Evolutionary conservation across 345 rosid genomes (phyloP), one percentile per base, ranked within the genome.

Genomic region (Hibiscus syriacus): DNA sequence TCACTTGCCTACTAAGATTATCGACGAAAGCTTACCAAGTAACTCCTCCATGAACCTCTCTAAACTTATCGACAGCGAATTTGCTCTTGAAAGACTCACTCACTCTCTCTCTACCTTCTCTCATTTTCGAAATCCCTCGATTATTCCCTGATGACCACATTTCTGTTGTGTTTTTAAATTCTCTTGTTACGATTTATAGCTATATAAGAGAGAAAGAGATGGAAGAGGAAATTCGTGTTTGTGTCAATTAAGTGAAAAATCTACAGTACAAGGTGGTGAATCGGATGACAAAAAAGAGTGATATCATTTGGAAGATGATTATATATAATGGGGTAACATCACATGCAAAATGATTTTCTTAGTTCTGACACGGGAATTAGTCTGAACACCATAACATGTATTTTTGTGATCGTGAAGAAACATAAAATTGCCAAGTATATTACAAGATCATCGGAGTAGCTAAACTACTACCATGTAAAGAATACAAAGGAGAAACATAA

Each of bases 401-500:
- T 38, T 63, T 39, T 13, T 14, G 14, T 54, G 32, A 69, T 57
- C 32, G 58, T 50, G 41, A 32, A 48, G 63, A 52, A 55, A 63
- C 49, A 50, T 39, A 25, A 52, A 65, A 52, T 64, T 16, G 16
- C 1, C 22, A 43, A 70, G 32, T 4, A 55, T 63, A 39, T 17
- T 23, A 10, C 38, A 55, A 66, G 41, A 5, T 20, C 12, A 60
- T 69, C 68, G 4, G 49, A 6, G 58, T 22, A 43, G 43, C 55
- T 63, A 63, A 38, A 32, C 22, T 12, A 53, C 6, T 14, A 50
- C 62, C 64, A 48, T 38, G 50, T 14, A 72, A 65, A 63, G 23
- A 62, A 68, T 64, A 67, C 26, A 19, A 16, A 66, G 20, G 70
- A 39, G 17, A 62, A 64, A 59, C 59, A 57, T 64, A 17, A 32